Evolutionary conservation across 2,329 filamentous ascomycete species (phyloP).

Genomic region (Neopestalotiopsis rosae): DNA sequence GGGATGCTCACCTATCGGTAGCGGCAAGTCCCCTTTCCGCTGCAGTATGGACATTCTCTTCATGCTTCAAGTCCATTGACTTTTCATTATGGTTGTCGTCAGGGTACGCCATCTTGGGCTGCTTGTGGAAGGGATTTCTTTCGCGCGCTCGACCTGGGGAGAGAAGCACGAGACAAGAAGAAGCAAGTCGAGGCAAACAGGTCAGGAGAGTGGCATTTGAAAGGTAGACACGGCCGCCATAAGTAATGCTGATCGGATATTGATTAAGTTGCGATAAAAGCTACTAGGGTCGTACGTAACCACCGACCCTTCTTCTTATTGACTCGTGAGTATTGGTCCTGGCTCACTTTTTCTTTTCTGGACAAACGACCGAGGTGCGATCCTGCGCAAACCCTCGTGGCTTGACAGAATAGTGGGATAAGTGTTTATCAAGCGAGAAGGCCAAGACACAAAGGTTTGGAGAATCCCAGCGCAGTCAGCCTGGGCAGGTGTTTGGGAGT

Average conservation of each 20-base stretch:
- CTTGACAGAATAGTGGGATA: background rate
- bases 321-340: background rate
- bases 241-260: background rate
- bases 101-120: background rate
- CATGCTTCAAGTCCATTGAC: background rate
- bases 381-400: background rate
- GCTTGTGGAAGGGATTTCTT: background rate
- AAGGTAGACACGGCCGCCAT: background rate
- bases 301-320: background rate
- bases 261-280: background rate
- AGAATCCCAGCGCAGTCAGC: background rate
- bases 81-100: background rate
- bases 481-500: background rate
- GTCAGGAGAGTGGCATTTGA: background rate
- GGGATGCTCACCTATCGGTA: constrained; percentile 48
- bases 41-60: constrained; percentile 32
- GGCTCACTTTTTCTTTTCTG: background rate
- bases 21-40: constrained; percentile 50
- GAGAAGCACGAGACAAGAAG: background rate
- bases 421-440: background rate
- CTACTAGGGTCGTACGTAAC: background rate
- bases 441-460: background rate
- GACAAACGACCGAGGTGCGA: background rate
- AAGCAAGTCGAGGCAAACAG: background rate
- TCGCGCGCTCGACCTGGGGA: background rate